Evolutionary conservation across 768 basidiomycete species (phyloP).

Genomic region (Solioccasus polychromus): DNA sequence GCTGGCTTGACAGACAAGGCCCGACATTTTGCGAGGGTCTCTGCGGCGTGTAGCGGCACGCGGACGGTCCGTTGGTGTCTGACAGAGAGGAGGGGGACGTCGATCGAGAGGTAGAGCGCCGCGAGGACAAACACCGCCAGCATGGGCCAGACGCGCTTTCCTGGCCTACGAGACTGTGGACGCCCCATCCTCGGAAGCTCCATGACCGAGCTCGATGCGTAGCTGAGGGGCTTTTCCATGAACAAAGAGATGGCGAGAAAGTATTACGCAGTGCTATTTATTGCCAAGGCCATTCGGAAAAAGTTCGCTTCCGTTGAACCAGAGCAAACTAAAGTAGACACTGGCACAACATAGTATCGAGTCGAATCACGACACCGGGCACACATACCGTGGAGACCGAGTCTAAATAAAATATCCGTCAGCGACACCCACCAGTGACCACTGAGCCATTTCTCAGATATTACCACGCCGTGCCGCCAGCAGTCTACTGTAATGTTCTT

Average conservation of each 20-base stretch:
- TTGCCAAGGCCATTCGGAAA: no score
- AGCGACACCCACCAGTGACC: neutral
- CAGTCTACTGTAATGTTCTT: no score
- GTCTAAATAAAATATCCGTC: neutral
- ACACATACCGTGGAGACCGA: no score
- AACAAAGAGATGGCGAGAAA: neutral
- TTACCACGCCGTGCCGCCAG: no score
- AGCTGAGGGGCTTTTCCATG: conserved; percentile 14
- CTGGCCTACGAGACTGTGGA: conserved; percentile 1
- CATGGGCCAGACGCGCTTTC: conserved; percentile 15
- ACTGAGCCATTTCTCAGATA: no score
- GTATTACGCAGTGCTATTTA: no score
- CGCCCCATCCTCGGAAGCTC: neutral
- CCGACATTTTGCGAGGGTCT: conserved; percentile 45
- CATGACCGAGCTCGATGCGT: neutral
- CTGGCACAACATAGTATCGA: no score
- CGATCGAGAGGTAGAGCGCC: conserved; percentile 13
- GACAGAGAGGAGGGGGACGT: conserved; percentile 5
- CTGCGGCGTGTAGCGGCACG: conserved; percentile 20
- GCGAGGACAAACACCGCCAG: conserved; percentile 13
- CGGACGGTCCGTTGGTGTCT: conserved; percentile 1
- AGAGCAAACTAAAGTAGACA: no score
- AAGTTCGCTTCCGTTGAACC: no score
- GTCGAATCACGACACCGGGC: no score
- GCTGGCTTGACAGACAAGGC: conserved; percentile 42